Evolutionary conservation across 768 basidiomycete genomes (phyloP), one percentile per base, ranked within the genome.

Genomic region (Suillus spraguei): DNA sequence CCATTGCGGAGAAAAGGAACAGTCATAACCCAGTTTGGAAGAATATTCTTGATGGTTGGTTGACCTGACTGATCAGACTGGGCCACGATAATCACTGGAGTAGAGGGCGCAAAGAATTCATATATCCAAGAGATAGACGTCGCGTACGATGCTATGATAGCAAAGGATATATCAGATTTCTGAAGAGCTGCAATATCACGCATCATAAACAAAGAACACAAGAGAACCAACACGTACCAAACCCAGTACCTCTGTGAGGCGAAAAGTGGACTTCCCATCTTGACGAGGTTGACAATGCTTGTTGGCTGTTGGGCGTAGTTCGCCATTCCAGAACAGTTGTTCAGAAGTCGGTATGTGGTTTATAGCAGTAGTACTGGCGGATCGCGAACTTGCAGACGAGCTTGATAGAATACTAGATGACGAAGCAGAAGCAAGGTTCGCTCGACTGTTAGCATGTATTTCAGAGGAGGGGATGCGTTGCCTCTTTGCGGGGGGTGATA

Each of bases 41-140:
- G 79, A 28, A 87, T 78, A 60, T 87, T 83, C 71, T 88, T 86
- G 61, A 92, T 81, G 41, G 81, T 78, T 4, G 87, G 80, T 60
- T 82, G 72, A 22, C 90, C 90, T 56, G 77, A 77, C 49, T 71
- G 66, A 63, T 85, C 85, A 8, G 89, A 88, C 69, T 93, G 91
- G 4, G 84, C 79, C 11, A 94, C 86, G 62, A 94, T 75, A 61
- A 96, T 87, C 7, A 94, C 91, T 2, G 95, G 94, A 1, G 90
- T 87, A 17, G 81, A 79, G 1, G 79, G 82, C 54, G 89, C 83
- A 69, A 96, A 89, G 70, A 94, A 86, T 44, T 81, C 73, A 63
- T 88, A 88, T 54, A 95, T 84, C 93, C 94, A 96, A 2, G 88
- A 77, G 59, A 85, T 79, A 53, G 90, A 87, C 39, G 87, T 77